Evolutionary conservation across 148 eudicot species (phyloP).

Genomic region (Chenopodium formosanum): DNA sequence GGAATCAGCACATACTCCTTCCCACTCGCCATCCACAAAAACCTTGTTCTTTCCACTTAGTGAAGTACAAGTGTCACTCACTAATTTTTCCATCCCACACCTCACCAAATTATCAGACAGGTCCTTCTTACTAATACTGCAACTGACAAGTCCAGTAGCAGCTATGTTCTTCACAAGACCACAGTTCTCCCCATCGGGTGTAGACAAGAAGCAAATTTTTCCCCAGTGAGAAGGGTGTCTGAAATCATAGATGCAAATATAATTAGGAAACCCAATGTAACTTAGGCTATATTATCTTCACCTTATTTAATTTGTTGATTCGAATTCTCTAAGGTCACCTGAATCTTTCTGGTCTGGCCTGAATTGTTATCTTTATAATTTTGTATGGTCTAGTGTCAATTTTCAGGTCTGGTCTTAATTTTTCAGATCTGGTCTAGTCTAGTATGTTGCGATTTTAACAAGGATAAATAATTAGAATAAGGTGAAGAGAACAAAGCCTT

Average conservation of each 20-base stretch:
- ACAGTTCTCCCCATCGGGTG: conserved; percentile 95
- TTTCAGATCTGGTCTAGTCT: too few species aligned
- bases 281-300: too few species aligned
- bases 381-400: too few species aligned
- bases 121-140: conserved; percentile 35
- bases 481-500: too few species aligned
- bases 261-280: too few species aligned
- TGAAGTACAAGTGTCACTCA: conserved; percentile 50
- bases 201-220: conserved; percentile 75
- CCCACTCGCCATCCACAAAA: conserved; percentile 82
- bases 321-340: too few species aligned
- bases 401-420: too few species aligned
- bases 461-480: too few species aligned
- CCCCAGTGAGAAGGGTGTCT: conserved; percentile 99
- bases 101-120: conserved; percentile 43
- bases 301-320: too few species aligned
- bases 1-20: conserved; percentile 70
- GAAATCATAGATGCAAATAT: conserved; percentile 22
- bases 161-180: conserved; percentile 94
- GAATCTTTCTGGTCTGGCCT: too few species aligned
- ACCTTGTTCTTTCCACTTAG: conserved; percentile 61
- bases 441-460: too few species aligned
- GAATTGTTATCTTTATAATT: too few species aligned
- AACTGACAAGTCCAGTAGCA: conserved; percentile 74
- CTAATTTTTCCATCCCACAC: conserved; percentile 69